Conservation (phyloP, 2,329 filamentous ascomycete genomes). For the Cercospora canescens region DNA sequence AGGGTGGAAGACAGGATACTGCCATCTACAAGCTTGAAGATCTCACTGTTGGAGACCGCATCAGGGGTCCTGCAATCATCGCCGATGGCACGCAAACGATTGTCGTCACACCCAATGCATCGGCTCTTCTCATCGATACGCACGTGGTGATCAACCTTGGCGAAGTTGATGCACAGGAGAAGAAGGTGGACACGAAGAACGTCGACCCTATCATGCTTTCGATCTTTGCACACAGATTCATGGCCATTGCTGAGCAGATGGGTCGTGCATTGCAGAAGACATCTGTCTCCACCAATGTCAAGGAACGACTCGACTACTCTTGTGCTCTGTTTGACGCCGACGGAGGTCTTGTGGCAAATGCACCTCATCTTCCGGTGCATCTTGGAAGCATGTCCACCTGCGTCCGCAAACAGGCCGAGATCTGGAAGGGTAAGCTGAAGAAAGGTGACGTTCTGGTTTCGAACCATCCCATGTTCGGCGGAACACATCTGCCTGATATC, state of each 20-base stretch:
- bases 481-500: slow-evolving; percentile 81
- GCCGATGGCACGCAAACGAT: slow-evolving; percentile 90
- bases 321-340: slow-evolving; percentile 77
- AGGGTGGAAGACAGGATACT: slow-evolving; percentile 74
- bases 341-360: slow-evolving; percentile 74
- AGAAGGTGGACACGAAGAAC: slow-evolving; percentile 53
- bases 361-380: slow-evolving; percentile 79
- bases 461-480: slow-evolving; percentile 81
- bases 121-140: slow-evolving; percentile 76
- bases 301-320: slow-evolving; percentile 80
- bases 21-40: slow-evolving; percentile 81
- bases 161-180: slow-evolving; percentile 48
- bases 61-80: slow-evolving; percentile 80
- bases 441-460: slow-evolving; percentile 80
- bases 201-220: slow-evolving; percentile 76
- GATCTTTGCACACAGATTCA: slow-evolving; percentile 80
- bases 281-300: slow-evolving; percentile 76
- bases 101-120: slow-evolving; percentile 76
- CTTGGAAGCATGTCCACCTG: slow-evolving; percentile 85
- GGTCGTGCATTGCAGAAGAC: slow-evolving; percentile 77
- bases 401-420: slow-evolving; percentile 73
- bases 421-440: slow-evolving; percentile 77
- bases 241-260: slow-evolving; percentile 86
- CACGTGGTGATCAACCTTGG: slow-evolving; percentile 87
- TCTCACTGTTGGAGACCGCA: slow-evolving; percentile 68